phyloP scores from a whole-genome alignment of 2,329 filamentous ascomycete species.

The Calonectria hawksworthii region DNA sequence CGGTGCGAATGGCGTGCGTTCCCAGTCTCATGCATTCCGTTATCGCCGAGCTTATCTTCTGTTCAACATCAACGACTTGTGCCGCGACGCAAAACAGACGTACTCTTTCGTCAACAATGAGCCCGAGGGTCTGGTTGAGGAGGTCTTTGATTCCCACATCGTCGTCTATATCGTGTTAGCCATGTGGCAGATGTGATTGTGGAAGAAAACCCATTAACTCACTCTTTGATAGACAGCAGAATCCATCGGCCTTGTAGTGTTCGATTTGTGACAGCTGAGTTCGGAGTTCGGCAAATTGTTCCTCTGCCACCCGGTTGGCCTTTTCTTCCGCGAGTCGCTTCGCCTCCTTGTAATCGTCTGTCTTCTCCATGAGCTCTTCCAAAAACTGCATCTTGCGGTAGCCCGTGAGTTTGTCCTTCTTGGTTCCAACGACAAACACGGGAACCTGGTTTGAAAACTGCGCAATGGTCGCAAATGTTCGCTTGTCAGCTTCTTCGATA shows the following conservation, averaged over 20 bases:
- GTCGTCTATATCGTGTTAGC: conserved; percentile 33
- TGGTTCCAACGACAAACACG: conserved; percentile 44
- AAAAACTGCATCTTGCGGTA: conserved; percentile 37
- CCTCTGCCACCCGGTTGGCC: conserved; percentile 38
- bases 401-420: conserved; percentile 43
- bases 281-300: conserved; percentile 40
- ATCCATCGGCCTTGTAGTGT: conserved; percentile 45
- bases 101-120: conserved; percentile 47
- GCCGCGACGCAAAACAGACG: conserved; percentile 48
- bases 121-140: conserved; percentile 43
- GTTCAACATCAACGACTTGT: conserved; percentile 48
- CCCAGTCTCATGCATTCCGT: conserved; percentile 48
- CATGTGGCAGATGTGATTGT: too few species aligned
- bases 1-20: conserved; percentile 45
- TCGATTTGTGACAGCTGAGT: conserved; percentile 43
- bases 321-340: conserved; percentile 39
- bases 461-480: conserved; percentile 44
- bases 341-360: conserved; percentile 42
- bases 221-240: conserved; percentile 44
- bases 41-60: conserved; percentile 48
- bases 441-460: conserved; percentile 44
- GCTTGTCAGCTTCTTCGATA: conserved; percentile 45
- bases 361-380: conserved; percentile 45
- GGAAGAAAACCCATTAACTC: too few species aligned
- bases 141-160: conserved; percentile 42